These are phyloP conservation scores for apple (Malus domestica) DNA, from an alignment of 306 rosid genomes.

Conservation along the genomic window DNA sequence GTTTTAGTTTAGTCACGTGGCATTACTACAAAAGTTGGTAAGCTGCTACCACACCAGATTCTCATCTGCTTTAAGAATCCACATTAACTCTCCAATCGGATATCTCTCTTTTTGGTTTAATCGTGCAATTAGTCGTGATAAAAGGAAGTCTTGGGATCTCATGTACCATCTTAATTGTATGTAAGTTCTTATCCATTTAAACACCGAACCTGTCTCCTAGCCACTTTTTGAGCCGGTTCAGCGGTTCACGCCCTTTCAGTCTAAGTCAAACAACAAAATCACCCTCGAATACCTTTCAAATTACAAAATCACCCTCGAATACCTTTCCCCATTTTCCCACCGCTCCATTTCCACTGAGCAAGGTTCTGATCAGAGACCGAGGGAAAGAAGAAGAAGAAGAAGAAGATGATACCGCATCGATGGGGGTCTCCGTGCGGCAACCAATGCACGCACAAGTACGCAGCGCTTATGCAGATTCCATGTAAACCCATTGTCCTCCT, in stretches of 20 bases:
- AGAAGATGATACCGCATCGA: slow-evolving; percentile 57
- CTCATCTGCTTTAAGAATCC: no score
- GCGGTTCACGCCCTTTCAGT: neutral
- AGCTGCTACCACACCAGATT: no score
- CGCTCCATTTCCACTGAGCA: neutral
- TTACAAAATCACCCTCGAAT: neutral
- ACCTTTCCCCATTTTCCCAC: neutral
- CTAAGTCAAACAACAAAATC: neutral
- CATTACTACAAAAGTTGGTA: no score
- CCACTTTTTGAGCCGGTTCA: neutral
- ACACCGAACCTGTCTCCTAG: no score
- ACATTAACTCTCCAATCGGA: no score
- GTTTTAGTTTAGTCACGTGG: no score
- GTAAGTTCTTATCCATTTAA: no score
- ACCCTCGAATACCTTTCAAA: neutral
- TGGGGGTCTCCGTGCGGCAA: slow-evolving; percentile 74
- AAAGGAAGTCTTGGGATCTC: no score
- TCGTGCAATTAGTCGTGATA: no score
- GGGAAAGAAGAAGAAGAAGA: neutral
- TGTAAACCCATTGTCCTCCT: slow-evolving; percentile 22
- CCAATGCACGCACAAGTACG: slow-evolving; percentile 69
- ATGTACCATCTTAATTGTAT: no score
- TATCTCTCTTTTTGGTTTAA: no score
- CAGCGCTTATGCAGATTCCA: slow-evolving; percentile 71
- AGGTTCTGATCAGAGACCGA: neutral